Evolutionary conservation across 805 yeast species (phyloP), one percentile per base, ranked within the genome.

Genomic region (Zygoascus ofunaensis): DNA sequence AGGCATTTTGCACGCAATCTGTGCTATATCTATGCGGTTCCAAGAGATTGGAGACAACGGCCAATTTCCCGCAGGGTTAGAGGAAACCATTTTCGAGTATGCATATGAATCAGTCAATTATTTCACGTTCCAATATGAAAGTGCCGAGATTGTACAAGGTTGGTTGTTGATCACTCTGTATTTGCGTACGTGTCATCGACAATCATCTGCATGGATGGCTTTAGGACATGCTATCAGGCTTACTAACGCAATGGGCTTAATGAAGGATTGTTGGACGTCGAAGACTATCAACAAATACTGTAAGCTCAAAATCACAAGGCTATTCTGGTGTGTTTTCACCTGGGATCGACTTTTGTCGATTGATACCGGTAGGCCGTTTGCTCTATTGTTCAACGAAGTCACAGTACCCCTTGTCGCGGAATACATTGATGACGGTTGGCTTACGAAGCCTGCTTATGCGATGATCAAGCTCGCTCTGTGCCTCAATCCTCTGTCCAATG

Each of bases 301-400:
- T 49, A 55, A 52, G 17, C 46, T 67, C 10, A 77, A 77, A 53
- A 70, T 75, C 1, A 64, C 64, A 51, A 62, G 81, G 40, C 68
- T 77, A 1, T 79, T 74, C 54, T 77, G 80, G 77, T 49, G 70
- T 18, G 73, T 72, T 4, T 79, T 70, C 51, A 67, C 74, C 1
- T 62, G 74, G 61, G 85, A 79, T 52, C 64, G 77, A 47, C 47
- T 76, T 14, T 57, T 75, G 47, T 75, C 74, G 4, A 59, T 76
- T 35, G 81, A 76, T 46, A 65, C 69, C 33, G 83, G 82, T 1
- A 60, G 76, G 37, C 61, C 64, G 39, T 62, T 60, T 55, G 64
- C 61, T 24, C 58, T 63, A 28, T 49, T 55, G 15, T 71, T 65
- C 19, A 58, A 57, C 12, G 74, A 70, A 41, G 57, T 69, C 19